phyloP scores from a whole-genome alignment of 78 protist genomes.

The Pigoraptor vietnamica region DNA sequence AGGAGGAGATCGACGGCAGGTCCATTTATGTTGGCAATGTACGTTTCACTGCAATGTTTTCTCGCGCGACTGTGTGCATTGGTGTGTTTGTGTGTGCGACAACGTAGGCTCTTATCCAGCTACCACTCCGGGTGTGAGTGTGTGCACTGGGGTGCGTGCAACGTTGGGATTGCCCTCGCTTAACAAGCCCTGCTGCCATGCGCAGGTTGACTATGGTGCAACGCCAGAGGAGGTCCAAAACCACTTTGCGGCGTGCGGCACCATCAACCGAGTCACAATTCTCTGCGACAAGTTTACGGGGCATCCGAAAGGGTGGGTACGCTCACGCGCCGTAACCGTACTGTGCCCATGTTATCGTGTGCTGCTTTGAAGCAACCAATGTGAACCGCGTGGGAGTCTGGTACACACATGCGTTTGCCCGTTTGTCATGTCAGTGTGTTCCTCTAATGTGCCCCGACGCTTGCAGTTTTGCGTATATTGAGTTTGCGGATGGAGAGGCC shows the following conservation, averaged over 20 bases:
- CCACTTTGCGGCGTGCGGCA: conserved; percentile 72
- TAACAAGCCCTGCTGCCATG: background rate
- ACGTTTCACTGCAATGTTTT: background rate
- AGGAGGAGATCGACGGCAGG: conserved; percentile 64
- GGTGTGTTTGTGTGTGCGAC: too few relatives aligned
- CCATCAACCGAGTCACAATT: conserved; percentile 72
- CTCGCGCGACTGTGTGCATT: background rate
- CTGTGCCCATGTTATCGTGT: background rate
- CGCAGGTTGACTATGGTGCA: conserved; percentile 58
- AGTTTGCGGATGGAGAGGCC: conserved; percentile 52
- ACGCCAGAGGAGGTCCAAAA: conserved; percentile 74
- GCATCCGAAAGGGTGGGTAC: conserved; percentile 67
- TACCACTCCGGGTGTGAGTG: too few relatives aligned
- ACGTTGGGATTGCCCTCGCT: too few relatives aligned
- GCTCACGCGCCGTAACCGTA: too few relatives aligned
- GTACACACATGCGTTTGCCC: background rate
- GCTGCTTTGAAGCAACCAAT: background rate
- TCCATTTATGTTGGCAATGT: conserved; percentile 78
- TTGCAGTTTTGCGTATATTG: conserved; percentile 61
- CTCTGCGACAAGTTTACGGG: conserved; percentile 66
- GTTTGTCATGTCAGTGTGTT: background rate
- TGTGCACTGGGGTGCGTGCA: too few relatives aligned
- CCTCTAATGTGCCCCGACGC: background rate
- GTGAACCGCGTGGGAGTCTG: background rate
- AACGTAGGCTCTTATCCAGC: too few relatives aligned